These are phyloP conservation scores for Diaporthe helianthi DNA, from an alignment of 2,329 filamentous ascomycete species.

Conservation along the genomic window DNA sequence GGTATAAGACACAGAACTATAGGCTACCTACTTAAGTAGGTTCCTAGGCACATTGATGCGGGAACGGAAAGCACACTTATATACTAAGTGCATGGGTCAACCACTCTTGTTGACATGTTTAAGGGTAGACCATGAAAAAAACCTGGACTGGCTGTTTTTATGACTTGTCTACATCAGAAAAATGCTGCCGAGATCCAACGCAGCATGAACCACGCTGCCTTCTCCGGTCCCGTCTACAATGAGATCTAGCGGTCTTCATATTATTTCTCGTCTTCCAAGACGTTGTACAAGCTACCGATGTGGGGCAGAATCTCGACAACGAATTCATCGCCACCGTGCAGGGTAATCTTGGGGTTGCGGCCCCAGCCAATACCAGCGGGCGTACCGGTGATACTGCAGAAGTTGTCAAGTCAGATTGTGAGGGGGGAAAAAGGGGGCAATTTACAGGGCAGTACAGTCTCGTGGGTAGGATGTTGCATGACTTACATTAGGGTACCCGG, in stretches of 20 bases:
- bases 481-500: constrained; percentile 48
- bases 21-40: too few species aligned
- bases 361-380: constrained; percentile 51
- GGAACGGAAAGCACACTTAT: not conserved
- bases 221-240: not conserved
- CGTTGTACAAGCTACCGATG: constrained; percentile 52
- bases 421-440: not conserved
- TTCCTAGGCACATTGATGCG: too few species aligned
- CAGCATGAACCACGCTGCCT: not conserved
- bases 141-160: not conserved
- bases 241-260: not conserved
- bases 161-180: not conserved
- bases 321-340: constrained; percentile 51
- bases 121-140: not conserved
- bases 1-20: too few species aligned
- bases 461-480: too few species aligned
- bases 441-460: too few species aligned
- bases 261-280: constrained; percentile 47
- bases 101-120: not conserved
- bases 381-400: constrained; percentile 48
- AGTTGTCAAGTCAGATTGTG: not conserved
- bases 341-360: constrained; percentile 46
- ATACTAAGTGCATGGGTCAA: too few species aligned
- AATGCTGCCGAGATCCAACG: not conserved
- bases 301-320: constrained; percentile 51